Percentiles rank a stretch among this genome's conserved stretches.
phyloP scores from a whole-genome alignment of 2,329 filamentous ascomycete genomes.

The Pseudogymnoascus sp. region DNA sequence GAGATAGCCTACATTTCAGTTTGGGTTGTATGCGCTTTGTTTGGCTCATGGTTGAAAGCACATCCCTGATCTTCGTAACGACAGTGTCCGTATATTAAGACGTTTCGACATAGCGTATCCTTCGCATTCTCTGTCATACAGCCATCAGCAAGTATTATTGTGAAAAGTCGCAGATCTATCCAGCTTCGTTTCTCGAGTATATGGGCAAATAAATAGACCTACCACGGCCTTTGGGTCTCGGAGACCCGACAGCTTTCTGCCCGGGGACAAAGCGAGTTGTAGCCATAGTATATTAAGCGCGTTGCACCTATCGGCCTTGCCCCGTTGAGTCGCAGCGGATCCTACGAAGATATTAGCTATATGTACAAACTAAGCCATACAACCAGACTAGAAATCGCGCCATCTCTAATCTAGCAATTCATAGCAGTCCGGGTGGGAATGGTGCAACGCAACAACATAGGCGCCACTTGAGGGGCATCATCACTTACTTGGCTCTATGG shows the following conservation, averaged over 20 bases:
- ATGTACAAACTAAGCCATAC: not conserved
- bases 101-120: constrained; percentile 85
- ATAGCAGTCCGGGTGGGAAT: not conserved
- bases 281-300: constrained; percentile 21
- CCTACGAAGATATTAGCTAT: constrained; percentile 18
- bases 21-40: constrained; percentile 41
- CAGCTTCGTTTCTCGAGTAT: not conserved
- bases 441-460: not conserved
- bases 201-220: constrained; percentile 22
- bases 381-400: not conserved
- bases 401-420: not conserved
- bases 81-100: constrained; percentile 88
- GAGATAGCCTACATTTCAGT: constrained; percentile 9
- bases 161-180: not conserved
- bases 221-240: constrained; percentile 49
- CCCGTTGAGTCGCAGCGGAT: constrained; percentile 24
- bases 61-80: constrained; percentile 85
- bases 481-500: constrained; percentile 5
- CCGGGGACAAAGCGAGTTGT: constrained; percentile 25
- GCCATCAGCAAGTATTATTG: constrained; percentile 16
- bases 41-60: constrained; percentile 78
- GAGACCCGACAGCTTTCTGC: constrained; percentile 40
- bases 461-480: not conserved
- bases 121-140: constrained; percentile 58
- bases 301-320: constrained; percentile 25